These are phyloP conservation scores for Colletotrichum sp. DNA, from an alignment of 2,329 filamentous ascomycete species.

Conservation along the genomic window DNA sequence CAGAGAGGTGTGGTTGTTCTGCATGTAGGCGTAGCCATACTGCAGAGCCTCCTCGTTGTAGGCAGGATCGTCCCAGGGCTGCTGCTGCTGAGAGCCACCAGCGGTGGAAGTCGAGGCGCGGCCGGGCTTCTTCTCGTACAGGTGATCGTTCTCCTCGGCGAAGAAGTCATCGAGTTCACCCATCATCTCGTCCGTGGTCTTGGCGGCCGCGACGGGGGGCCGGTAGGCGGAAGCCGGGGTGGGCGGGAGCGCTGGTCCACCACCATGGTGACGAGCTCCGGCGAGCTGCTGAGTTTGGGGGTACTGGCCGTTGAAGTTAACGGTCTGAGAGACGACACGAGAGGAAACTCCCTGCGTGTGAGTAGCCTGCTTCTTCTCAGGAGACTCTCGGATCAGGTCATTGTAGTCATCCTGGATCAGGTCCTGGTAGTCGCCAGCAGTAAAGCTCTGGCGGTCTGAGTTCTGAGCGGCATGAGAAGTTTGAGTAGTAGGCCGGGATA, in stretches of 20 bases:
- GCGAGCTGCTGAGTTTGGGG: background rate
- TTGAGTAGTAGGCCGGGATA: background rate
- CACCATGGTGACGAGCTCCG: background rate
- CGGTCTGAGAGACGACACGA: background rate
- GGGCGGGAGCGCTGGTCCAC: background rate
- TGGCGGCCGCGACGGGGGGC: background rate
- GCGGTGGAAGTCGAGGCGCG: background rate
- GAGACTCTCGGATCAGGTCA: background rate
- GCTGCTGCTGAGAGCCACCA: background rate
- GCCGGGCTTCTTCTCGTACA: background rate
- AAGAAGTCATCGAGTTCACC: conserved; percentile 9
- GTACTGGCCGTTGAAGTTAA: background rate
- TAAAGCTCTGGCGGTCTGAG: background rate
- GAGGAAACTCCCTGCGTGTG: background rate
- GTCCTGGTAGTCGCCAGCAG: background rate
- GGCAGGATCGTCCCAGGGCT: background rate
- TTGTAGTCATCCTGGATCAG: conserved; percentile 9
- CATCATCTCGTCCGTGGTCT: background rate
- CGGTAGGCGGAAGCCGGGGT: background rate
- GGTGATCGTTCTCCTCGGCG: background rate
- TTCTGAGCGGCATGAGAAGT: background rate
- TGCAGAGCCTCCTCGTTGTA: conserved; percentile 12
- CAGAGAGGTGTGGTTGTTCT: background rate
- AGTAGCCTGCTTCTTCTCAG: conserved; percentile 5
- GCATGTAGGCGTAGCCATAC: conserved; percentile 3